phyloP scores from a whole-genome alignment of 108 stramenopile species.

The Discostella stelligeroides region DNA sequence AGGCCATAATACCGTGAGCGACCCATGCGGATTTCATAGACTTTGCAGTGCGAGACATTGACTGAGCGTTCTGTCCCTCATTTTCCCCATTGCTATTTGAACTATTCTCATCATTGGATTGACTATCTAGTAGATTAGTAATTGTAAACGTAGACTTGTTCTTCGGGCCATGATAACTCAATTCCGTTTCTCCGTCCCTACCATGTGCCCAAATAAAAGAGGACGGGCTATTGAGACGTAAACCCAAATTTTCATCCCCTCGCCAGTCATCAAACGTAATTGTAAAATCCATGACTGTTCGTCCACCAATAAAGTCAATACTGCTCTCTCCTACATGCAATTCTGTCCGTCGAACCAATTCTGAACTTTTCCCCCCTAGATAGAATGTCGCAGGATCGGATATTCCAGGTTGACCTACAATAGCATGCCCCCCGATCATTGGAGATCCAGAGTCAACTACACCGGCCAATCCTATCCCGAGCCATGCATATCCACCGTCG shows the following conservation, averaged over 20 bases:
- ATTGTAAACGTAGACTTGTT: conserved; percentile 3
- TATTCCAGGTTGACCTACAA: conserved; percentile 20
- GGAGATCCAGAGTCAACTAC: conserved; percentile 14
- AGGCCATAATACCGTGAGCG: conserved; percentile 39
- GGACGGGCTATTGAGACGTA: conserved; percentile 17
- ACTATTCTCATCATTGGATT: conserved; percentile 6
- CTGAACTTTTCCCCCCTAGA: conserved; percentile 27
- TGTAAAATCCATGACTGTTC: conserved; percentile 49
- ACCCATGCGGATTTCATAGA: conserved; percentile 30
- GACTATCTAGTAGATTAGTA: neutral
- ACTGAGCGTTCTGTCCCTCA: no score
- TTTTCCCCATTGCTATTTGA: neutral
- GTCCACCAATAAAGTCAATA: conserved; percentile 29
- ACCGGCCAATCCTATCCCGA: conserved; percentile 31
- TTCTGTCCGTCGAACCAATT: conserved; percentile 7
- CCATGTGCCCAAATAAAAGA: conserved; percentile 47
- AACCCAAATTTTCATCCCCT: conserved; percentile 11
- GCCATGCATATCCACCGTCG: conserved; percentile 37
- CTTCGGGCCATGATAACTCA: conserved; percentile 32
- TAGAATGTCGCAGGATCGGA: conserved; percentile 24
- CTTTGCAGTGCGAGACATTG: neutral
- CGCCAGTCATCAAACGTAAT: conserved; percentile 29
- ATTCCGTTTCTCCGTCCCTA: conserved; percentile 32
- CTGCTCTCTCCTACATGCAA: conserved; percentile 18
- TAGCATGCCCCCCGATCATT: conserved; percentile 40